phyloP scores from a whole-genome alignment of 768 basidiomycete species.

The Lactifluus echinatus region DNA sequence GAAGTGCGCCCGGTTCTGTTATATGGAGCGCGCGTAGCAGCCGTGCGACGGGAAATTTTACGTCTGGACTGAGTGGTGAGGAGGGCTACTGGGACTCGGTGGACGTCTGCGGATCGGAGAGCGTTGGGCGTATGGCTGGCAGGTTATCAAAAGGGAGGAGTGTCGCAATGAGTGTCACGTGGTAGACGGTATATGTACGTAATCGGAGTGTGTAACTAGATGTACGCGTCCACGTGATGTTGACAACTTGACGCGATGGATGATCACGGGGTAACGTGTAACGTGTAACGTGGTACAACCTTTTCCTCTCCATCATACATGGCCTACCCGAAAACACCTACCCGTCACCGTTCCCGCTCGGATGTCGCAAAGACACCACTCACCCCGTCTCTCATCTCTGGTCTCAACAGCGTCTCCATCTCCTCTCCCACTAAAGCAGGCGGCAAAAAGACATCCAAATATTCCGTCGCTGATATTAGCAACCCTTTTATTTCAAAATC shows the following conservation, averaged over 20 bases:
- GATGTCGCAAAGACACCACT: conserved; percentile 40
- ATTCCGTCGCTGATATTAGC: conserved; percentile 37
- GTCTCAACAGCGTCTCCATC: conserved; percentile 31
- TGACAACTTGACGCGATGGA: neutral
- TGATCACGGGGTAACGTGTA: too few relatives aligned
- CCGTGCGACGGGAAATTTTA: conserved; percentile 7
- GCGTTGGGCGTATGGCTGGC: neutral
- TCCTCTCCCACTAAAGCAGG: conserved; percentile 28
- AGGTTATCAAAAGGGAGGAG: conserved; percentile 16
- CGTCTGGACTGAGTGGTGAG: conserved; percentile 5
- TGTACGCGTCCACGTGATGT: conserved; percentile 14
- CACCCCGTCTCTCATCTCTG: conserved; percentile 36
- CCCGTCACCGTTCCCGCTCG: conserved; percentile 40
- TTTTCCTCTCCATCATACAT: conserved; percentile 19
- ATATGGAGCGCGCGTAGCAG: conserved; percentile 18
- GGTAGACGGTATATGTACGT: conserved; percentile 1
- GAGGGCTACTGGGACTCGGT: conserved; percentile 21
- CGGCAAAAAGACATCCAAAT: conserved; percentile 22
- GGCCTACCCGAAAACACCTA: conserved; percentile 38
- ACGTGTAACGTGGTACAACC: too few relatives aligned
- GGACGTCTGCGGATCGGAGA: conserved; percentile 14
- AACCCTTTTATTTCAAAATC: conserved; percentile 58
- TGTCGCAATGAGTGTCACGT: conserved; percentile 14
- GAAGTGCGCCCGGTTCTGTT: conserved; percentile 19
- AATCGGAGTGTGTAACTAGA: too few relatives aligned